Base-by-base conservation (phyloP, 306 rosid species). In the Aeschynomene evenia region DNA sequence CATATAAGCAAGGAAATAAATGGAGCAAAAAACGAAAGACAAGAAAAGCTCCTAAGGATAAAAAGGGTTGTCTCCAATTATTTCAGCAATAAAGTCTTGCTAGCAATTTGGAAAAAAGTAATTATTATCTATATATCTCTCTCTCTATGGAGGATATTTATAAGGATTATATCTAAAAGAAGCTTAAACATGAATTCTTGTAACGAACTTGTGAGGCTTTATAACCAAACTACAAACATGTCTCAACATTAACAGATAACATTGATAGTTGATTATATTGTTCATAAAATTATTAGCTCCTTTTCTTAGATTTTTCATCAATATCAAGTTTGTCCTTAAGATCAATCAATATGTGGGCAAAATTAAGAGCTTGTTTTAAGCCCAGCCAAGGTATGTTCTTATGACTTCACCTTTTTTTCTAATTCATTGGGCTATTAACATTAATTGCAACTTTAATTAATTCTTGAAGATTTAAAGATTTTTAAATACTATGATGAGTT, bases 331-430 rank as follows among this genome's bases (percentile, higher is more conserved):
- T 56, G 63, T 40, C 66, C 33, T 8, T 46, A 54, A 31, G 57
- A 68, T 63, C 60, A 31, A 66, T 54, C 79, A 72, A 55, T 36
- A 82, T 80, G 92, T 73, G 72, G 66, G 23, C 83, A 53, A 87
- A 76, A 62, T 31, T 74, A 57, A 73, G 53, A 59, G 31, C 81
- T 40, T 40, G 18, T 73, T 48, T 56, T 19, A 75, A 45, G 61
- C 33, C 31, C 40, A 16, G 19, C 14, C 45, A 62, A 54, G 79
- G 81, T 82, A 78, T 23, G 73, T 18, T 78, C 36, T 49, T 45
- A 51, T 54, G 23, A 36, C 28, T 78, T 49, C 60, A 21, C 34
- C 21, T 15, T 23, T 31, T 48, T 72, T n/a, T n/a, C n/a, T n/a
- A n/a, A n/a, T n/a, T n/a, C 52, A 20, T 45, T 15, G 40, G 21